These are phyloP conservation scores for Gossypium anomalum DNA, from an alignment of 345 rosid genomes.

Conservation along the genomic window DNA sequence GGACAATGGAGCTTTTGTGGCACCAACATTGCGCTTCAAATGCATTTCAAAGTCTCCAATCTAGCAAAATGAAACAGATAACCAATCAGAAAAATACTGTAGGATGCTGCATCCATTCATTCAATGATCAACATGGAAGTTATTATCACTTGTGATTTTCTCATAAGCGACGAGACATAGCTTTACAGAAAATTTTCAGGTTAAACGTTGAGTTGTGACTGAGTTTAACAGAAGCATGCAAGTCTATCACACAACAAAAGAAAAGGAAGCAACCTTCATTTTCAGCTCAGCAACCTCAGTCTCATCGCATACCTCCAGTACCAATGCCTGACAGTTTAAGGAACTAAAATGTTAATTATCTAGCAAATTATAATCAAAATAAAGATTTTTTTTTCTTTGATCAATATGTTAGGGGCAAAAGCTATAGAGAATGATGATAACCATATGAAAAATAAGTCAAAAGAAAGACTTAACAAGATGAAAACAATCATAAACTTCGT, in stretches of 20 bases:
- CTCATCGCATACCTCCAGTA: slow-evolving; percentile 90
- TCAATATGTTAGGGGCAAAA: slow-evolving; percentile 6
- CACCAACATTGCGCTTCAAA: slow-evolving; percentile 67
- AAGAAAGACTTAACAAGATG: background rate
- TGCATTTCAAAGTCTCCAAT: slow-evolving; percentile 93
- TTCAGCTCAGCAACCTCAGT: slow-evolving; percentile 87
- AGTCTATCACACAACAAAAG: slow-evolving; percentile 8
- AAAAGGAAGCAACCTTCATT: slow-evolving; percentile 58
- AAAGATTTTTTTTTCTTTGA: background rate
- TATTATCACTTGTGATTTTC: slow-evolving; percentile 1
- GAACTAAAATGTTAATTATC: slow-evolving; percentile 13
- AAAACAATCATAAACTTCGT: background rate
- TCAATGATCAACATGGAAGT: background rate
- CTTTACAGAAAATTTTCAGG: background rate
- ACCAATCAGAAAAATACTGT: background rate
- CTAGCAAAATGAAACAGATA: slow-evolving; percentile 31
- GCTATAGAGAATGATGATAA: background rate
- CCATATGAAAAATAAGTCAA: background rate
- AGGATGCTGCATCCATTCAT: background rate
- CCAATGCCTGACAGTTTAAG: slow-evolving; percentile 49
- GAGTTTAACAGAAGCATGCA: slow-evolving; percentile 7
- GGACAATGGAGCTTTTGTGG: slow-evolving; percentile 38
- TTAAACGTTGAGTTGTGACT: background rate
- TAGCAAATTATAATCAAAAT: slow-evolving; percentile 13
- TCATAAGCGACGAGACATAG: background rate